Base-by-base conservation (phyloP, 2,329 filamentous ascomycete species). In the Apiospora hydei region DNA sequence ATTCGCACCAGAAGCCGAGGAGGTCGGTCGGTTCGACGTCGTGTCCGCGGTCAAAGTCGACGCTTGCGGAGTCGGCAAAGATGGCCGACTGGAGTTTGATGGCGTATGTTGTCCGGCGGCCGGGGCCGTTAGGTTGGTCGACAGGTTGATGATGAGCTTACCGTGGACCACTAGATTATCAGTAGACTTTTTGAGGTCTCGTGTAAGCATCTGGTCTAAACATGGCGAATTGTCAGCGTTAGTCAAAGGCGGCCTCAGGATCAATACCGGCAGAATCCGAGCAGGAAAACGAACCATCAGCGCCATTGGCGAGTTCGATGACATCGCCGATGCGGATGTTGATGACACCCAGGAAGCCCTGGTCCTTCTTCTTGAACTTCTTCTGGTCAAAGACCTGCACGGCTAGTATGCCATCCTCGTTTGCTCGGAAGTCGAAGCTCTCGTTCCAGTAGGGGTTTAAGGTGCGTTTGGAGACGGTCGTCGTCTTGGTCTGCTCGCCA, bases 341-440 rank as follows among this genome's bases (percentile, higher is more conserved):
- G 80, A 99, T 98, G 71, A 99, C 96, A 72, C 96, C 96, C 8
- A 99, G 88, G 81, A 99, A 99, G 11, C 96, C 96, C 82, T 99
- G 96, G 78, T 99, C 96, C 94, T 98, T 99, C 90, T 99, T 99
- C 88, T 99, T 99, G 86, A 99, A 99, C 86, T 99, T 99, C 87
- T 98, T 98, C 85, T 99, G 96, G 84, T 99, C 96, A 81, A 99
- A 99, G 71, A 99, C 98, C 82, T 99, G 96, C 67, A 99, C 95
- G 10, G 96, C 96, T 67, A 99, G 88, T 80, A 99, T 98, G 82
- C 95, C 97, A 80, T 98, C 96, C 82, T 99, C 96, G 74, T 92
- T 96, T 73, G 94, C 96, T 81, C 90, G 90, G 87, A 99, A 93
- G 84, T 99, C 96, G 86, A 99, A 99, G 81, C 91, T 95, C 86